Conservation (phyloP, 345 rosid genomes). For the thale cress (Arabidopsis thaliana) region DNA sequence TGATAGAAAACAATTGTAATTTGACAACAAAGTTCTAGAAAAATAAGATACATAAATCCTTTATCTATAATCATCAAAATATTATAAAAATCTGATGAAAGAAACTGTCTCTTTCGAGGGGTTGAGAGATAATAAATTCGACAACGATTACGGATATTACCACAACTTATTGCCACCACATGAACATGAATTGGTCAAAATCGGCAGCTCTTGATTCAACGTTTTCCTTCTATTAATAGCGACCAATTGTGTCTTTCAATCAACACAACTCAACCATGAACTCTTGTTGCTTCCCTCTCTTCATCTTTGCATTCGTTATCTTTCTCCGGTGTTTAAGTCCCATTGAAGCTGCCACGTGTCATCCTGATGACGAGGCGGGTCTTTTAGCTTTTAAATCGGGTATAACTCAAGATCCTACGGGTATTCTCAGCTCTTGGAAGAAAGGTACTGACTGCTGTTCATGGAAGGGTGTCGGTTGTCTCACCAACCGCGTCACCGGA, state of each 20-base stretch:
- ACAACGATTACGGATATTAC: not conserved
- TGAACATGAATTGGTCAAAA: not conserved
- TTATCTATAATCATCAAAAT: too few relatives aligned
- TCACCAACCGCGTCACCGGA: not conserved
- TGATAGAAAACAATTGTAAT: not conserved
- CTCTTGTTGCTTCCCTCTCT: not conserved
- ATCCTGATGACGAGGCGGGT: not conserved
- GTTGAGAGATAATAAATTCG: not conserved
- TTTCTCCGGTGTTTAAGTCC: not conserved
- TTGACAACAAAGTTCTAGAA: not conserved
- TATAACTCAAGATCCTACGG: not conserved
- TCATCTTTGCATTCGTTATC: not conserved
- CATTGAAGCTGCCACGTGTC: not conserved
- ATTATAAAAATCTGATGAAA: too few relatives aligned
- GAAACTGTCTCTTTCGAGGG: not conserved
- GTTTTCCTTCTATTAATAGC: not conserved
- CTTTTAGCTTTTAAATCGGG: not conserved
- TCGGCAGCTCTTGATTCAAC: not conserved
- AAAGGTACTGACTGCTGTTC: not conserved
- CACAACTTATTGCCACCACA: not conserved
- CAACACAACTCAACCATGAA: not conserved
- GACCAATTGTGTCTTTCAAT: not conserved
- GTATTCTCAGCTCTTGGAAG: not conserved
- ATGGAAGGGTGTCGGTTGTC: not conserved
- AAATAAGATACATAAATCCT: too few relatives aligned